Conservation (phyloP, 176 grass and related monocot species). For the Lolium multiflorum region DNA sequence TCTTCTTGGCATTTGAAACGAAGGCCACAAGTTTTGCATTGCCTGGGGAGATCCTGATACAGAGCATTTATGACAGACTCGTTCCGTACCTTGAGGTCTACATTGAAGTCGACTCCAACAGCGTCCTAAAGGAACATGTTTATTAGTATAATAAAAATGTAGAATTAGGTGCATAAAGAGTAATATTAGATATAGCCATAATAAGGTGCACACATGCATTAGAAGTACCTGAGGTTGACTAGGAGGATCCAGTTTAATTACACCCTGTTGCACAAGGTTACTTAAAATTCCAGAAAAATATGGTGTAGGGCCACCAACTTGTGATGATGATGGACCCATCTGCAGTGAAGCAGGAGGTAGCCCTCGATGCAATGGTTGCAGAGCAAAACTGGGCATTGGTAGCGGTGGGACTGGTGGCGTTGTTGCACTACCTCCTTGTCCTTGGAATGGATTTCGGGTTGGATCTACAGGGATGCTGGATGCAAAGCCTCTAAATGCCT, state of each 20-base stretch:
- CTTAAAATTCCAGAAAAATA: constrained; percentile 80
- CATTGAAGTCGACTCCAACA: constrained; percentile 78
- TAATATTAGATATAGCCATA: constrained; percentile 24
- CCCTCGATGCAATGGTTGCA: constrained; percentile 67
- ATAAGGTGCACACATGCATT: constrained; percentile 36
- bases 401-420: constrained; percentile 50
- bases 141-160: constrained; percentile 28
- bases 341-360: constrained; percentile 59
- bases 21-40: constrained; percentile 98
- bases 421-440: constrained; percentile 48
- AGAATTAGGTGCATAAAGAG: constrained; percentile 40
- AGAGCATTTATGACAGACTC: constrained; percentile 81
- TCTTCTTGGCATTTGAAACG: constrained; percentile 93
- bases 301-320: constrained; percentile 48
- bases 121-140: constrained; percentile 58
- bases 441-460: constrained; percentile 44
- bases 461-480: constrained; percentile 36
- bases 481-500: constrained; percentile 43
- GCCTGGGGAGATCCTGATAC: constrained; percentile 79
- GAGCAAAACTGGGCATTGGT: constrained; percentile 43
- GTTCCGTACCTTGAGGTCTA: constrained; percentile 75
- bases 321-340: constrained; percentile 58
- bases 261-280: constrained; percentile 84
- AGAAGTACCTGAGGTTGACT: constrained; percentile 72
- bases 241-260: constrained; percentile 68